These are phyloP conservation scores for Globisporangium sylvaticum DNA, from an alignment of 352 stramenopile genomes.

Conservation along the genomic window DNA sequence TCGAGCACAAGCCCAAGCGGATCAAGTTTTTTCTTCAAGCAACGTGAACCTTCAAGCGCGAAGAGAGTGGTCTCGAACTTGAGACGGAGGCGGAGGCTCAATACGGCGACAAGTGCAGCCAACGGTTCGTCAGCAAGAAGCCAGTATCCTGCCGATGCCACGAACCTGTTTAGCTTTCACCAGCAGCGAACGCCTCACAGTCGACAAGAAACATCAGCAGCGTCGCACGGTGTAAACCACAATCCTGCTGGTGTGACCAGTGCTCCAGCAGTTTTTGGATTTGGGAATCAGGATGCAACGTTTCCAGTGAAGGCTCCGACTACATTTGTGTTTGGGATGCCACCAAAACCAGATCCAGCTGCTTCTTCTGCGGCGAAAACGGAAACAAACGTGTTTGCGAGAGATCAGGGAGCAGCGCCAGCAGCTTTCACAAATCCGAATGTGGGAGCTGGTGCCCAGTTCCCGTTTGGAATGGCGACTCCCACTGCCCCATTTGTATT, in stretches of 20 bases:
- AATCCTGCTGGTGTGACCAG: not conserved
- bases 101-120: not conserved
- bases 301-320: not conserved
- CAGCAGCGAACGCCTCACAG: not conserved
- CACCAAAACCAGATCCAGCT: not conserved
- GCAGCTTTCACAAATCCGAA: conserved; percentile 8
- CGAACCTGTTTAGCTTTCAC: not conserved
- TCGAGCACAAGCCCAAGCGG: not conserved
- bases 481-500: conserved; percentile 22
- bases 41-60: not conserved
- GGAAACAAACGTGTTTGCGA: not conserved
- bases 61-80: not conserved
- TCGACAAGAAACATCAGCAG: not conserved
- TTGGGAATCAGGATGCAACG: not conserved
- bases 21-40: not conserved
- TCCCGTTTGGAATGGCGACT: conserved; percentile 23
- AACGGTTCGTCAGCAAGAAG: not conserved
- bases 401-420: not conserved
- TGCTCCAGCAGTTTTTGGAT: not conserved
- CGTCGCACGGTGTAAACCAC: not conserved
- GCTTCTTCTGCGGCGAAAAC: not conserved
- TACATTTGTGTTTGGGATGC: conserved; percentile 13
- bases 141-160: not conserved
- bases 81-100: conserved; percentile 1
- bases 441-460: conserved; percentile 14